A percentile compares a stretch with the other conserved stretches of the same genome.
These are phyloP conservation scores for Arthrobotrys megalospora DNA, from an alignment of 2,329 filamentous ascomycete species.

Conservation along the genomic window DNA sequence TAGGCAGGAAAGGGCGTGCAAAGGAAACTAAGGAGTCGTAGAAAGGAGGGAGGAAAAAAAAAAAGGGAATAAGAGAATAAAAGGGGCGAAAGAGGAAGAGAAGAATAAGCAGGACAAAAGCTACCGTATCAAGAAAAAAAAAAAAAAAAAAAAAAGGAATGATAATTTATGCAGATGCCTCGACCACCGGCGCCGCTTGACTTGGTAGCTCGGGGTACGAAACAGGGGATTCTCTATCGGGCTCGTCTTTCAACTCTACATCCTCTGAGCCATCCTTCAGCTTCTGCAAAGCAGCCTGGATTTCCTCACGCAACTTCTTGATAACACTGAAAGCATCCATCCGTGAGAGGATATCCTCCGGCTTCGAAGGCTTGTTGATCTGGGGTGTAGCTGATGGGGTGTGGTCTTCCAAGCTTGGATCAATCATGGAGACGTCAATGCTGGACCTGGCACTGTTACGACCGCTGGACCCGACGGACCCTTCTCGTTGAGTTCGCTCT, in stretches of 20 bases:
- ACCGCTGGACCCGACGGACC: constrained; percentile 36
- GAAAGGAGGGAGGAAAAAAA: background rate
- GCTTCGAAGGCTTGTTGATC: constrained; percentile 7
- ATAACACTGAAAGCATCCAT: constrained; percentile 45
- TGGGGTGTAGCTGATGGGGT: constrained; percentile 32
- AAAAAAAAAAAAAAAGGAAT: background rate
- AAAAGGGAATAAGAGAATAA: too few species aligned
- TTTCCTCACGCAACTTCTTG: constrained; percentile 50
- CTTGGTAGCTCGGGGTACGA: constrained; percentile 49
- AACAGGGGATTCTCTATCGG: constrained; percentile 30
- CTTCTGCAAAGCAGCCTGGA: constrained; percentile 35
- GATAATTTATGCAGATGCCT: constrained; percentile 35
- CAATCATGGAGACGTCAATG: constrained; percentile 59
- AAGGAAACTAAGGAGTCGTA: background rate
- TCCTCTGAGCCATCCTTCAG: constrained; percentile 42
- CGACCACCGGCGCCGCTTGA: constrained; percentile 15
- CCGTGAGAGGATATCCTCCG: constrained; percentile 47
- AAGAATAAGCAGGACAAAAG: background rate
- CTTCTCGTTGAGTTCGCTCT: constrained; percentile 42
- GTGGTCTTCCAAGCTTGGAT: constrained; percentile 53
- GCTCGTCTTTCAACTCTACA: constrained; percentile 35
- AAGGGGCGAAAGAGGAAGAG: background rate
- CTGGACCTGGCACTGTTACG: constrained; percentile 44
- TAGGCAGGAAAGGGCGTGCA: background rate
- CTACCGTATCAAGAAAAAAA: background rate